Evolutionary conservation across 192 early-diverging fungal genomes (phyloP).

Genomic region (Mortierella claussenii): DNA sequence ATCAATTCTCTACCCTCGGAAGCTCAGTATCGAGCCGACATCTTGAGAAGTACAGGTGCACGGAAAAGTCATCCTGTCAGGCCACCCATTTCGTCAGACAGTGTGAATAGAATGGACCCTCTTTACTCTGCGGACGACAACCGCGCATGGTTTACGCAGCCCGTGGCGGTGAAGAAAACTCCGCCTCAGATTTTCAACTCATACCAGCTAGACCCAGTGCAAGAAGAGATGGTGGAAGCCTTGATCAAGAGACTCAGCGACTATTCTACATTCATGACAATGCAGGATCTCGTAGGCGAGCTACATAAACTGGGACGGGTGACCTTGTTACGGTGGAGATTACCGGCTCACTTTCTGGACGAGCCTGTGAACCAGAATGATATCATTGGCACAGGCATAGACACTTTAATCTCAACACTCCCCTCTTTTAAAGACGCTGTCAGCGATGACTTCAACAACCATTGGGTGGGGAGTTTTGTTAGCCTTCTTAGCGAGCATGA

Average conservation of each 20-base stretch:
- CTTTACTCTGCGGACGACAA: background rate
- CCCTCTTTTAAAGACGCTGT: background rate
- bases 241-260: conserved; percentile 3
- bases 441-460: no score
- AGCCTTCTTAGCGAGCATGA: background rate
- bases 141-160: background rate
- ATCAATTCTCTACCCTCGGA: conserved; percentile 16
- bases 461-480: conserved; percentile 2
- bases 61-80: background rate
- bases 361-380: conserved; percentile 27
- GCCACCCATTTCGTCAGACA: background rate
- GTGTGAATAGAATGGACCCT: background rate
- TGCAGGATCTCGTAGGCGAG: conserved; percentile 7
- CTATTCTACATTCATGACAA: background rate
- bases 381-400: conserved; percentile 26
- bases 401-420: conserved; percentile 12
- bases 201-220: background rate
- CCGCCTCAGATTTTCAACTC: background rate
- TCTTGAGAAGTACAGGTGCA: conserved; percentile 3
- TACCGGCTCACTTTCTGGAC: conserved; percentile 15
- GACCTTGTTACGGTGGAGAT: conserved; percentile 7
- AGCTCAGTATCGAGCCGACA: background rate
- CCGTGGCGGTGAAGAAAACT: background rate
- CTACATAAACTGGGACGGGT: conserved; percentile 20
- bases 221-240: background rate